Base-by-base conservation (phyloP, 2,329 filamentous ascomycete species). In the Fusarium irregulare region DNA sequence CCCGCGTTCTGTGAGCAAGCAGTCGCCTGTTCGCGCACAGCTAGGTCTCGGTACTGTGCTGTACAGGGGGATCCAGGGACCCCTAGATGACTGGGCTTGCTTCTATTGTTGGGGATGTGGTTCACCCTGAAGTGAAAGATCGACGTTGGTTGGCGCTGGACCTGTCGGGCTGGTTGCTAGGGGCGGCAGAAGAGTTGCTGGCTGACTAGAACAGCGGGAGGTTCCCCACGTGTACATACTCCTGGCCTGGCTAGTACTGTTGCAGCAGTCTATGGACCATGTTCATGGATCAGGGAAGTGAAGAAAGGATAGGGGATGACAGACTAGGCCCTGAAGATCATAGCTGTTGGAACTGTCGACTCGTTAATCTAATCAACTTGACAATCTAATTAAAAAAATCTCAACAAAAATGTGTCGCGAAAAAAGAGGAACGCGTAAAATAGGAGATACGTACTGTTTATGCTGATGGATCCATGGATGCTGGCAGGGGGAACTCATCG, bases 171-270 rank as follows among this genome's bases (percentile, higher is more conserved):
- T 60, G 68, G 64, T 61, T 71, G 68, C 63, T 71, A 70, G 67
- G 68, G 68, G 68, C 67, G 67, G 68, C 67, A 70, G 67, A 71
- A 62, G 64, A 51, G 32, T 37, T 50, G 54, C 46, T 69, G 57
- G 51, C 42, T 53, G 55, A 69, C 66, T 49, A 55, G 56, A 57
- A 70, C 58, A 62, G 48, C 70, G 46, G 56, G 48, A 70, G 46
- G 56, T 63, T 66, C 67, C 54, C 67, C 67, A 61, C 67, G 58
- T 68, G 63, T 28, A 28, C 46, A 46, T 30, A 30, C 28, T 30
- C 28, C 28, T 30, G 28, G 28, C 54, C 62, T 61, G 34, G 47
- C 53, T 68, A 68, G 49, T 37, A 34, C 32, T 34, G 16, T 62
- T 40, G 30, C 11, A 53, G 18, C 30, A 53, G 21, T 59, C 50